Percentiles rank a stretch among this genome's conserved stretches.
These are phyloP conservation scores for Scedosporium aurantiacum DNA, from an alignment of 2,329 filamentous ascomycete species.

Conservation along the genomic window DNA sequence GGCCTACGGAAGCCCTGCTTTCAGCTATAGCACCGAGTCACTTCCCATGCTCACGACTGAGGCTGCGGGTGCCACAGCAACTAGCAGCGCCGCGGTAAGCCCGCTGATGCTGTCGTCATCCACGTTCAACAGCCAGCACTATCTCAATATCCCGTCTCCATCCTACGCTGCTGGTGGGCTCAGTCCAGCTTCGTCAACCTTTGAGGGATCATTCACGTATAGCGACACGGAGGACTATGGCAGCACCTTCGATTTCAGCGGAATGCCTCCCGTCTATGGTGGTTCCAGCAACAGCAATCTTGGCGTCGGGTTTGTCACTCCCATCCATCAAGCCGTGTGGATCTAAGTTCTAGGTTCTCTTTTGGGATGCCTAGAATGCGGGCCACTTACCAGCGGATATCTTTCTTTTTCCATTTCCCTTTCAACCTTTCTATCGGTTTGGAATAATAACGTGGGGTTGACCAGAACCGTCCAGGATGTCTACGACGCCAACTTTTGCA, in stretches of 20 bases:
- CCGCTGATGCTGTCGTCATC: conserved; percentile 37
- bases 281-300: conserved; percentile 26
- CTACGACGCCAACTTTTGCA: conserved; percentile 2
- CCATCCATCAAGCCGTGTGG: conserved; percentile 42
- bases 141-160: conserved; percentile 52
- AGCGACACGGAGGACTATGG: conserved; percentile 50
- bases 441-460: background rate
- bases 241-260: conserved; percentile 32
- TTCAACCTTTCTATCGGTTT: background rate
- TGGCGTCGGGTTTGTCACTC: conserved; percentile 50
- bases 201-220: conserved; percentile 50
- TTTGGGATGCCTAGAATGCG: background rate
- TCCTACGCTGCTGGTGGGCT: conserved; percentile 44
- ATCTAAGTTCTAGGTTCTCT: conserved; percentile 23
- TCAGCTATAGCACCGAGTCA: conserved; percentile 55
- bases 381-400: background rate
- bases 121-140: conserved; percentile 42
- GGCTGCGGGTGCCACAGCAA: conserved; percentile 32
- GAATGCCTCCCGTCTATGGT: conserved; percentile 20
- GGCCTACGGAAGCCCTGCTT: conserved; percentile 45
- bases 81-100: conserved; percentile 33
- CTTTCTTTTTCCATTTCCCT: background rate
- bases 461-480: conserved; percentile 3
- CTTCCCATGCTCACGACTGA: conserved; percentile 44
- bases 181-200: conserved; percentile 52